Base-by-base conservation (phyloP, 805 yeast genomes). In the Saccharomyces paradoxus region DNA sequence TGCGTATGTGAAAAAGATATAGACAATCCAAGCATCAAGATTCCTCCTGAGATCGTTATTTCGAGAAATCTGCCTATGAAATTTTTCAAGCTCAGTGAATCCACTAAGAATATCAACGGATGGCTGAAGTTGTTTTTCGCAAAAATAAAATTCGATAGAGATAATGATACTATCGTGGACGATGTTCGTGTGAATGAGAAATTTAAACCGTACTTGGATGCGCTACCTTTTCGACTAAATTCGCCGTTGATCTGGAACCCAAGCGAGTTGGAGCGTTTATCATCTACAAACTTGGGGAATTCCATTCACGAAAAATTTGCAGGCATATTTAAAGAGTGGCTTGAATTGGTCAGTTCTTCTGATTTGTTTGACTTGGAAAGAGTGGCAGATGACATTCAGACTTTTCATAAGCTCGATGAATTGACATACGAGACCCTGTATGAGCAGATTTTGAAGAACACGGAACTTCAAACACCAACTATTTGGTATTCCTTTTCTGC, bases 401-500 rank as follows among this genome's bases (percentile, higher is more conserved):
- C 63, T 12, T 60, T 52, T 24, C 51, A 61, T 9, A 48, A 51
- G 1, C 64, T 57, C 52, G 53, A 56, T 5, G 49, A 55, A 1
- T 41, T 63, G 4, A 5, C 54, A 0, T 51, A 59, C 37, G 59
- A 56, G 6, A 55, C 57, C 3, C 48, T 71, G 0, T 60, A 65
- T 30, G 54, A 64, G 1, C 37, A 53, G 3, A 24, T 63, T 10
- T 44, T 58, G 0, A 51, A 63, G 2, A 46, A 58, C 4, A 68
- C 71, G 9, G 55, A 55, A 0, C 32, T 50, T 12, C 22, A 32
- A 26, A 48, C 26, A 1, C 50, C 53, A 3, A n/a, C 26, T 1
- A 71, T 76, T 47, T 87, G 90, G 90, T 78, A 82, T 6, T 76
- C 82, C 50, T 85, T 87, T 58, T 71, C 81, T 0, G 83, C 83